phyloP scores from a whole-genome alignment of 2,329 filamentous ascomycete genomes.

The Aspergillus carbonarius region DNA sequence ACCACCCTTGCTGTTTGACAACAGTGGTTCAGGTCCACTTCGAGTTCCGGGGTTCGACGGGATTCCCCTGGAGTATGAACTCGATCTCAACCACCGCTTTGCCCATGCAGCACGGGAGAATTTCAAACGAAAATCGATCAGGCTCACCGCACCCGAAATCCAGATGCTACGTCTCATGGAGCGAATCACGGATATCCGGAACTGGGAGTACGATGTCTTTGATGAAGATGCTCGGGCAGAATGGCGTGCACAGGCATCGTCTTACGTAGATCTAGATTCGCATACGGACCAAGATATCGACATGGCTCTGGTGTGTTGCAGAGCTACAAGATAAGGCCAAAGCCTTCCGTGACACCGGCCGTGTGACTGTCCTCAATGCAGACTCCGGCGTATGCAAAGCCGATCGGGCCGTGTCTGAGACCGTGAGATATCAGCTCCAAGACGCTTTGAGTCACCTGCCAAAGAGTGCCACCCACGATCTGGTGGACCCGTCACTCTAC shows the following conservation, averaged over 20 bases:
- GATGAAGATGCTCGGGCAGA: background rate
- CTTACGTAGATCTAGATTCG: background rate
- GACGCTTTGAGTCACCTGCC: background rate
- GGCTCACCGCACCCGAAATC: background rate
- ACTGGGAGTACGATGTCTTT: background rate
- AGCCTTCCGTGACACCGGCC: background rate
- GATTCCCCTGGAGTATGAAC: background rate
- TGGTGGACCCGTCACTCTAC: background rate
- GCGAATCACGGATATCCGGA: background rate
- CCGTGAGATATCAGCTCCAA: background rate
- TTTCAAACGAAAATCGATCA: background rate
- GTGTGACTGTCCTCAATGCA: background rate
- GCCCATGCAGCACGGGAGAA: background rate
- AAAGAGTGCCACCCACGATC: background rate
- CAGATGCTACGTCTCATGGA: constrained; percentile 2
- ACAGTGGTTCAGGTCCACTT: background rate
- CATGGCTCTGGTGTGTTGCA: constrained; percentile 4
- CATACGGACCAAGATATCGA: background rate
- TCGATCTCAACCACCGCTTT: background rate
- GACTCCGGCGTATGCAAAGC: background rate
- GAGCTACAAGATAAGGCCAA: background rate
- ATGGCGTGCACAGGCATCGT: background rate
- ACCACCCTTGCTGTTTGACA: background rate
- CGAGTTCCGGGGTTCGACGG: background rate
- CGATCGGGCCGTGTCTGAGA: background rate